Percentiles rank a stretch among this genome's conserved stretches.
phyloP scores from a whole-genome alignment of 2,329 filamentous ascomycete species.

The Westerdykella aurantiaca region DNA sequence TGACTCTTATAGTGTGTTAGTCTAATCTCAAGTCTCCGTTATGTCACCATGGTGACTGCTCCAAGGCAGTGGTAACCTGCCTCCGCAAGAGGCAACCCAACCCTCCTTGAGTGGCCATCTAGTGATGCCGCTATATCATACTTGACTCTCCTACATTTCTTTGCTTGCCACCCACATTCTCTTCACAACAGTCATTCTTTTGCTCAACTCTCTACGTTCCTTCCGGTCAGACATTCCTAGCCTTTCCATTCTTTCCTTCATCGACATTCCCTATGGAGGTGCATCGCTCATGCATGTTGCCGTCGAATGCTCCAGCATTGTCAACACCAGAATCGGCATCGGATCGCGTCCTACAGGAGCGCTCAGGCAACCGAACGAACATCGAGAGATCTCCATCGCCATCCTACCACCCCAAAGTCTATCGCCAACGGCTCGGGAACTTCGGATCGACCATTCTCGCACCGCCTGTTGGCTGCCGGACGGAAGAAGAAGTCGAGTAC shows the following conservation, averaged over 20 bases:
- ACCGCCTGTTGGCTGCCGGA: too few relatives aligned
- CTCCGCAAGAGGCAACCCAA: constrained; percentile 21
- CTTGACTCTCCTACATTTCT: constrained; percentile 26
- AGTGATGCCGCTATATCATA: constrained; percentile 25
- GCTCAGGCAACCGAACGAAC: constrained; percentile 34
- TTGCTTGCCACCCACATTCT: constrained; percentile 30
- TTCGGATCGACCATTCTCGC: constrained; percentile 12
- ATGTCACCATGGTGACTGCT: constrained; percentile 30
- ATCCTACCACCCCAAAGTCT: constrained; percentile 2
- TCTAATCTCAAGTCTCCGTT: constrained; percentile 26
- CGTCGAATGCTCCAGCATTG: constrained; percentile 40
- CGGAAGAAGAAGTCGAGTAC: constrained; percentile 23
- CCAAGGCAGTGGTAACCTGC: constrained; percentile 28
- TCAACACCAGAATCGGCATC: constrained; percentile 21
- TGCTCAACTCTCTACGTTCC: constrained; percentile 41
- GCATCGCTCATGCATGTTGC: constrained; percentile 37
- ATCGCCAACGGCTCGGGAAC: constrained; percentile 11
- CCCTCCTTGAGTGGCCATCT: constrained; percentile 19
- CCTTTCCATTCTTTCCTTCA: constrained; percentile 24
- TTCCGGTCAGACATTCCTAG: constrained; percentile 41
- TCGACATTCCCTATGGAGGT: constrained; percentile 31
- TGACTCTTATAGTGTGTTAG: constrained; percentile 28
- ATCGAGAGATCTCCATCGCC: background rate
- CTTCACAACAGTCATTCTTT: constrained; percentile 40
- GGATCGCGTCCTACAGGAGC: constrained; percentile 38